Base-by-base conservation (phyloP, 139 green algal species). In the Penium margaritaceum region DNA sequence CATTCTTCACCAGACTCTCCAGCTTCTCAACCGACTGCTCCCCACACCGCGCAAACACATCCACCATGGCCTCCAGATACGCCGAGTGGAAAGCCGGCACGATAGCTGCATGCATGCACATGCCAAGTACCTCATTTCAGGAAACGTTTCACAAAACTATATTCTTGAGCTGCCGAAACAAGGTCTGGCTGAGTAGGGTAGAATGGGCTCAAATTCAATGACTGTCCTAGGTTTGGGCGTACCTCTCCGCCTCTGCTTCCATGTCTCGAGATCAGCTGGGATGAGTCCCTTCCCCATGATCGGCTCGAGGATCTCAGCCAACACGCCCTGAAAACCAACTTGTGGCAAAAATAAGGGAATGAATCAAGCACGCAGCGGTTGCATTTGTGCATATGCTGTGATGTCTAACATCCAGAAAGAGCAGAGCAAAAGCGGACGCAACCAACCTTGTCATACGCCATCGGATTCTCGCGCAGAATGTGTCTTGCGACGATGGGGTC, bases 221-320 rank as follows among this genome's bases (percentile, higher is more conserved):
- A n/a, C n/a, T n/a, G n/a, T n/a, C n/a, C n/a, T n/a, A n/a, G n/a
- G n/a, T n/a, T n/a, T n/a, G n/a, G n/a, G n/a, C n/a, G n/a, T n/a
- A n/a, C n/a, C n/a, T 29, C 91, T 78, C 2, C 94, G 82, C 24
- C 94, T 78, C 27, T 89, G 76, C 76, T 95, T 94, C 90, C 90
- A 95, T 3, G 88, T 94, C 54, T 92, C 90, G 30, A 91, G 66
- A 63, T 94, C 89, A 21, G 90, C 90, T 15, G 94, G 94, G 76
- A 98, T 98, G 47, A 99, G 88, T 3, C 94, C 94, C 76, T 97
- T 98, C 57, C 94, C 94, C 94, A 99, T 99, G 88, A 99, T 98
- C 58, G 94, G 93, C 86, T 98, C 91, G 47, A 99, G 85, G 58
- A 99, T 97, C 78, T 99, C 94, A 15, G 94, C 92, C 76, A 99